Percentiles rank a stretch among this genome's conserved stretches.
phyloP scores from a whole-genome alignment of 306 rosid genomes.

The Quercus variabilis region DNA sequence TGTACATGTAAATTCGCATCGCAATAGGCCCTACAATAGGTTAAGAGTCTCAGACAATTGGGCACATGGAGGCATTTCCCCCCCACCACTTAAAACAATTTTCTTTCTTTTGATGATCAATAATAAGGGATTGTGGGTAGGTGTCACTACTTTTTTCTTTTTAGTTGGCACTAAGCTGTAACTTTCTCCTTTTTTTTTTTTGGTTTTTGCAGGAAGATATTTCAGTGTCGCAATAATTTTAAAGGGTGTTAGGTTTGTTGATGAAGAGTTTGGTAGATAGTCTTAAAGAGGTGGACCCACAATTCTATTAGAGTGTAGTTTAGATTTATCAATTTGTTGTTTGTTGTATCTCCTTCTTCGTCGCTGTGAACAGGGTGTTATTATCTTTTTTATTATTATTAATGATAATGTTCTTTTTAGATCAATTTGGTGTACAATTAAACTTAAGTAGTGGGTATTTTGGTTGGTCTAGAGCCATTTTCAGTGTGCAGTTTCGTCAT shows the following conservation, averaged over 20 bases:
- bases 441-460: not conserved
- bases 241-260: conserved; percentile 1
- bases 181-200: not conserved
- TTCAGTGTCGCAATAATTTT: conserved; percentile 3
- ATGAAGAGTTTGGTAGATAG: conserved; percentile 5
- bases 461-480: not conserved
- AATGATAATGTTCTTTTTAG: not conserved
- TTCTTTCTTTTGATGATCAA: not conserved
- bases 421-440: not conserved
- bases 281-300: not conserved
- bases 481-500: not conserved
- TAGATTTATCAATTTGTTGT: not conserved
- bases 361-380: not conserved
- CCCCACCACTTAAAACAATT: too few species aligned
- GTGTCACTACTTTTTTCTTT: not conserved
- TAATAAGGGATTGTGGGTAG: not conserved
- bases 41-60: too few species aligned
- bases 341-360: not conserved
- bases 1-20: conserved; percentile 12
- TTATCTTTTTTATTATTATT: not conserved
- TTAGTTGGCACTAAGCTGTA: not conserved
- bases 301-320: not conserved
- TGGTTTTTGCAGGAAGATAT: conserved; percentile 20
- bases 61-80: too few species aligned
- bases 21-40: not conserved